Conservation (phyloP, 805 yeast genomes). For the Cyberlindnera veronae region DNA sequence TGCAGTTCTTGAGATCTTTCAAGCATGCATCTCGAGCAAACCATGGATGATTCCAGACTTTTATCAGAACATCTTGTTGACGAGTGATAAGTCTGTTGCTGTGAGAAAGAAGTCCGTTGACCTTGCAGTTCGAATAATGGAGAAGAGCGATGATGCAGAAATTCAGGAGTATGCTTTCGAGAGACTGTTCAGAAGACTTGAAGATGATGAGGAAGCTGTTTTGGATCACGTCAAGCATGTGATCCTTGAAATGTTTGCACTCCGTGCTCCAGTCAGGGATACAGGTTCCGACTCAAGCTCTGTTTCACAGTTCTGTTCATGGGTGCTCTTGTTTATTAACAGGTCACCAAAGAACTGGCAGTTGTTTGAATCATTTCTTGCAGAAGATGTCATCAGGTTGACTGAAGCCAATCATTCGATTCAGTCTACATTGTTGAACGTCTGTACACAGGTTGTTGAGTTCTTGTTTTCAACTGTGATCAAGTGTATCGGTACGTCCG, state of each 20-base stretch:
- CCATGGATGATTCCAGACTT: constrained; percentile 46
- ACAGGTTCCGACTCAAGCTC: neutral
- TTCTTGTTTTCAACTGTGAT: constrained; percentile 35
- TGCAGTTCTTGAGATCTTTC: constrained; percentile 67
- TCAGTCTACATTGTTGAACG: constrained; percentile 17
- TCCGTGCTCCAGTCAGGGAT: neutral
- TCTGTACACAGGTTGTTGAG: constrained; percentile 33
- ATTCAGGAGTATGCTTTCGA: constrained; percentile 44
- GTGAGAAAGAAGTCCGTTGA: constrained; percentile 63
- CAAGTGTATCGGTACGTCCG: constrained; percentile 30
- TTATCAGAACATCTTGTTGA: constrained; percentile 35
- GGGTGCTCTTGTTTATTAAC: neutral
- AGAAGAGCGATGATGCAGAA: constrained; percentile 26
- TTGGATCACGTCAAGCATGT: constrained; percentile 38
- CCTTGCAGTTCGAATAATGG: constrained; percentile 47
- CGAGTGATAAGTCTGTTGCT: constrained; percentile 55
- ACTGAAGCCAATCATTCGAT: constrained; percentile 20
- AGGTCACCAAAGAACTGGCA: constrained; percentile 29
- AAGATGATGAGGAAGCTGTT: constrained; percentile 67
- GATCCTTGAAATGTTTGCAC: constrained; percentile 31
- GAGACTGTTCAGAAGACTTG: constrained; percentile 50
- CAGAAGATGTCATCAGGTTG: constrained; percentile 38
- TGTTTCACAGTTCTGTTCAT: constrained; percentile 4
- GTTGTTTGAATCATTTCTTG: constrained; percentile 46
- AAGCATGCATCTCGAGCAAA: constrained; percentile 40